A percentile compares a stretch with the other conserved stretches of the same genome.
These are phyloP conservation scores for Tolypocladium tropicale DNA, from an alignment of 2,329 filamentous ascomycete species.

Conservation along the genomic window DNA sequence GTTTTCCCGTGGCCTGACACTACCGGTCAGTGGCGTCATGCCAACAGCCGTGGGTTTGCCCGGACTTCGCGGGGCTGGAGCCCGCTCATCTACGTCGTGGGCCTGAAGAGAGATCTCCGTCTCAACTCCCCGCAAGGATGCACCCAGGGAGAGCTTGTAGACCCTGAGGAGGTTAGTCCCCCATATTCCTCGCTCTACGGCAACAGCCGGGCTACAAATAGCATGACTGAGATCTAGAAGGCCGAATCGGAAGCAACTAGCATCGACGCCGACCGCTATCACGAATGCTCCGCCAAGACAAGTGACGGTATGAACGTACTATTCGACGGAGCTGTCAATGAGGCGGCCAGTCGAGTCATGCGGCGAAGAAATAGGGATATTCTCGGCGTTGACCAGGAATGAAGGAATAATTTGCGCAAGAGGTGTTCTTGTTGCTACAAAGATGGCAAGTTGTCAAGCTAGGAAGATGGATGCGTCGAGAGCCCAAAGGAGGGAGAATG, in stretches of 20 bases:
- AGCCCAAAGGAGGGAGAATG: background rate
- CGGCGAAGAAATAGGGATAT: background rate
- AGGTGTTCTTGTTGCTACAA: background rate
- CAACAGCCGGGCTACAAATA: background rate
- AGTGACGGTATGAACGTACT: constrained; percentile 22
- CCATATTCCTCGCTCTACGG: too few species aligned
- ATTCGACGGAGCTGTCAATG: constrained; percentile 15
- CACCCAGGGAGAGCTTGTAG: background rate
- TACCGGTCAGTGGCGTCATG: background rate
- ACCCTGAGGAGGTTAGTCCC: background rate
- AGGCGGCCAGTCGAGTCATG: constrained; percentile 12
- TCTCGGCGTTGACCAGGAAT: background rate
- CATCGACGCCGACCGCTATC: constrained; percentile 18
- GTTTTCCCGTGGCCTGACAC: background rate
- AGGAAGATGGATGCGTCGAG: too few species aligned
- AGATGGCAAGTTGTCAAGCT: background rate
- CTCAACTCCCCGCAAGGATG: background rate
- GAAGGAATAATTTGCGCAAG: background rate
- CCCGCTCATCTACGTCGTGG: background rate
- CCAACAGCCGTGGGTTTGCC: background rate
- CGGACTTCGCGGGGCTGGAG: background rate
- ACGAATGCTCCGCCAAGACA: constrained; percentile 25
- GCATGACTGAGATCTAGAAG: constrained; percentile 8
- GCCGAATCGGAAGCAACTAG: constrained; percentile 20
- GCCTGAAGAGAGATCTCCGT: background rate